Evolutionary conservation across 495 filamentous ascomycete species (phyloP).

Genomic region (Amorphotheca resinae): DNA sequence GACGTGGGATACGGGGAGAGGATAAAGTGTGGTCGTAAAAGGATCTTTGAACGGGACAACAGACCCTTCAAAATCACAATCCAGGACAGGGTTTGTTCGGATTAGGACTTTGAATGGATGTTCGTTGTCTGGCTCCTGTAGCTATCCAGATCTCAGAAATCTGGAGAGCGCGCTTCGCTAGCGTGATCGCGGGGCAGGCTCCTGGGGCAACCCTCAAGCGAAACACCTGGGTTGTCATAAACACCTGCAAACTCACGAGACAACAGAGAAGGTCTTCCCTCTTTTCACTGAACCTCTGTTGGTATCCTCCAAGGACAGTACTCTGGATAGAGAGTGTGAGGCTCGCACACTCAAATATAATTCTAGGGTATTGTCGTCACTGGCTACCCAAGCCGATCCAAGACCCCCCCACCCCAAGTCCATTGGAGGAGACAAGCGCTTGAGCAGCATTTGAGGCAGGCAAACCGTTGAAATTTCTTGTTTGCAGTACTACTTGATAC

Average conservation of each 20-base stretch:
- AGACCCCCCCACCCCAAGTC: background rate
- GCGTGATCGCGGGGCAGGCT: slow-evolving; percentile 19
- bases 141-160: no score
- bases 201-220: slow-evolving; percentile 8
- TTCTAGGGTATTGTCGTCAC: background rate
- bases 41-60: background rate
- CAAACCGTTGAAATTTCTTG: no score
- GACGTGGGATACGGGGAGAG: background rate
- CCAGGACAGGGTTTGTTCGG: no score
- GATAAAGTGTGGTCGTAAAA: background rate
- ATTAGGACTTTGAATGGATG: no score
- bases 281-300: background rate
- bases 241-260: slow-evolving; percentile 13
- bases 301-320: background rate
- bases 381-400: background rate
- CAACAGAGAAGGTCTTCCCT: slow-evolving; percentile 4
- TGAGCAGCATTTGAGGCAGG: no score
- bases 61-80: no score
- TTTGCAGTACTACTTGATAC: no score
- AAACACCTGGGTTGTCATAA: slow-evolving; percentile 16
- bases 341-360: background rate
- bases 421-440: no score
- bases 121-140: no score
- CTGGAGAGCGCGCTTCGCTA: no score
- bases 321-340: background rate